These are phyloP conservation scores for Russula lepida DNA, from an alignment of 768 basidiomycete species.

Conservation along the genomic window DNA sequence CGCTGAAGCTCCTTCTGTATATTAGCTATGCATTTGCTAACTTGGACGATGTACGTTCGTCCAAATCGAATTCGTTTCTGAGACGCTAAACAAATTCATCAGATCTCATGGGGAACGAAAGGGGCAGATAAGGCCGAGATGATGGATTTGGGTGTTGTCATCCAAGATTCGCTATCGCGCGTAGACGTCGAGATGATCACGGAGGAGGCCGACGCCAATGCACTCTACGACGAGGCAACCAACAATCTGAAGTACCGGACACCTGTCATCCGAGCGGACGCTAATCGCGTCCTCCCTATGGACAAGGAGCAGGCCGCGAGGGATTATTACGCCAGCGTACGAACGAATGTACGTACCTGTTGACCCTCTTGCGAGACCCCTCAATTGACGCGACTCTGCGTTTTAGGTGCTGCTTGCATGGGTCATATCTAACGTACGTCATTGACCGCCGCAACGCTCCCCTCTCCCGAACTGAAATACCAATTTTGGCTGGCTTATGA, in stretches of 20 bases:
- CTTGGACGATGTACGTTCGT: conserved; percentile 61
- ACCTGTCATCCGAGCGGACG: conserved; percentile 27
- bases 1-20: conserved; percentile 13
- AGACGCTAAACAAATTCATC: conserved; percentile 2
- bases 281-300: conserved; percentile 32
- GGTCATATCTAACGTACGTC: conserved; percentile 74
- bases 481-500: neutral
- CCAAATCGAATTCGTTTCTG: conserved; percentile 9
- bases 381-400: neutral
- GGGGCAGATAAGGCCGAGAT: conserved; percentile 59
- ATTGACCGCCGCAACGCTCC: neutral
- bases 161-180: conserved; percentile 69
- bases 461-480: neutral
- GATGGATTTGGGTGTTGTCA: conserved; percentile 75
- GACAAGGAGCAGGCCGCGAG: conserved; percentile 70
- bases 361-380: neutral
- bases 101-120: conserved; percentile 97
- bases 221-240: conserved; percentile 77
- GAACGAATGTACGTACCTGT: conserved; percentile 55
- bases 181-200: conserved; percentile 85
- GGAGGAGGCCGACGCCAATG: conserved; percentile 73
- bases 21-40: conserved; percentile 77
- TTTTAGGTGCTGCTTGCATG: conserved; percentile 62
- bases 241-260: conserved; percentile 57
- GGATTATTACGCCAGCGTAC: conserved; percentile 82